Base-by-base conservation (phyloP, 2,329 filamentous ascomycete genomes). In the Cercospora berteroae region DNA sequence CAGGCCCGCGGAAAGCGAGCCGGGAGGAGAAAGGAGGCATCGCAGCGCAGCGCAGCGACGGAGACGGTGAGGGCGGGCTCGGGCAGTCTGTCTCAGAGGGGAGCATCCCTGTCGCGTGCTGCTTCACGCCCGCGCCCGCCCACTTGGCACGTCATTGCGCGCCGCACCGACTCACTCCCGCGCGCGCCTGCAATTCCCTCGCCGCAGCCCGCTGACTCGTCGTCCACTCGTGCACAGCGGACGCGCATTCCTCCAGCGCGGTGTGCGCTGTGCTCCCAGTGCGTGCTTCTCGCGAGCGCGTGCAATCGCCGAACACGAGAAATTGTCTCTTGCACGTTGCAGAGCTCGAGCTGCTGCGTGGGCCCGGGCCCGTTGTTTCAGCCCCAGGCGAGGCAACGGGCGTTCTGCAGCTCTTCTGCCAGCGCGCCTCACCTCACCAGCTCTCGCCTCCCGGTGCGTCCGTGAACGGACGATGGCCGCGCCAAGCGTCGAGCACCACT, bases 401-500 rank as follows among this genome's bases (percentile, higher is more conserved):
- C 16, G 23, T 16, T 29, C 33, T 25, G 23, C 50, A 25, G 50
- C 23, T 39, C 33, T 39, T 29, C 50, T 20, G 50, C 50, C 50
- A 7, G 50, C 18, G 23, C 50, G 18, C 50, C 13, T 31, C 52
- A 31, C 52, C 52, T 29, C 52, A 18, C 16, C 52, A 27, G 52
- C 52, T 56, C 52, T 56, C 52, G 23, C 23, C 52, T 29, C 16
- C n/a, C 27, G 44, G 48, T 52, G 65, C 64, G 52, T 23, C 31
- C 68, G 65, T 58, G 65, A 13, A 39, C 33, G 63, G 59, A 66
- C 64, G 56, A 60, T 60, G 58, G 36, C 58, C 36, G 42, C 52
- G 55, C 55, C 31, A 31, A 58, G 61, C 23, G 64, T 72, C 39
- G 68, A 73, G 63, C 74, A 75, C 63, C 57, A 66, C 63, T 75